Evolutionary conservation across 805 yeast genomes (phyloP), one percentile per base, ranked within the genome.

Genomic region (Phaffomyces opuntiae): DNA sequence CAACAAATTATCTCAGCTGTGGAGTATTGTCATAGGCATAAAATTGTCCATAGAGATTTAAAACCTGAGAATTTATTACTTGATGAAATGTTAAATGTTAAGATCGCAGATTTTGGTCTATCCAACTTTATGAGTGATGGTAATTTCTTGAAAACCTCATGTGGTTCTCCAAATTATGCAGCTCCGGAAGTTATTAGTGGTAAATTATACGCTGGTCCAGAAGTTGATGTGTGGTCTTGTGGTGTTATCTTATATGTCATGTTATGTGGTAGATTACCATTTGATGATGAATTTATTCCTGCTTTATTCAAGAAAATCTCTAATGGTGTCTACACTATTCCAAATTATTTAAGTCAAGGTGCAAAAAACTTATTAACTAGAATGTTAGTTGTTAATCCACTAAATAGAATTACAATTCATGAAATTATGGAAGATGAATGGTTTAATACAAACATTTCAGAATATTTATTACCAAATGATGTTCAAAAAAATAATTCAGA

Each of bases 51-150:
- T 63, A 75, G 99, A 57, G 99, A 93, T 68, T 76, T 93, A 64
- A 93, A 93, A 64, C 99, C 99, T 0, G 99, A 93, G 64, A 90
- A 90, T 63, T 70, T 90, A 63, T 71, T 90, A 49, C 70, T 90
- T 52, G 97, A 91, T 64, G 97, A 90, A 56, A 81, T 87, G 50
- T 68, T 89, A 56, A 89, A 91, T 62, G 96, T 90, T 44, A 90
- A 91, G 65, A 91, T 90, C 67, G 97, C 97, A 9, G 98, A 90
- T 70, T 90, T 90, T 59, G 98, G 98, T 8, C 73, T 90, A 40
- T 85, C 95, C 26, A 90, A 90, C 63, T 89, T 90, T 54, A 90
- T 90, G 98, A 91, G 96, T 16, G 98, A 90, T 66, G 98, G 98
- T 49, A 90, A 90, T 64, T 90, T 90, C 63, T 73, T 90, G 60